phyloP scores from a whole-genome alignment of 148 eudicot genomes.

The Chenopodium album region DNA sequence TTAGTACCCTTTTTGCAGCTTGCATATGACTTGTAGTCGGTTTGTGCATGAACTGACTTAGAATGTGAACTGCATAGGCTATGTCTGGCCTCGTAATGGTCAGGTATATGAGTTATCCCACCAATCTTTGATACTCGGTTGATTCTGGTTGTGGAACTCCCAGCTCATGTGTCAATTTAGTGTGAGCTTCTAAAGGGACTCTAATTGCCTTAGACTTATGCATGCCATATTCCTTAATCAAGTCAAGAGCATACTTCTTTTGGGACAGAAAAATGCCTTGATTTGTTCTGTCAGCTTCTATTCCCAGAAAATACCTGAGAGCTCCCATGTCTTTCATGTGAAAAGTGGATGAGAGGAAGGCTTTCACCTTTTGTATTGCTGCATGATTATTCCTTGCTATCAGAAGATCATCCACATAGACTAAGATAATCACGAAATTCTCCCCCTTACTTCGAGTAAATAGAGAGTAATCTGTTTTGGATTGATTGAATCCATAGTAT shows the following conservation, averaged over 20 bases:
- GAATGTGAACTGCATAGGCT: background rate
- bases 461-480: too few species aligned
- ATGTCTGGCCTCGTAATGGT: background rate
- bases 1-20: too few species aligned
- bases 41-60: background rate
- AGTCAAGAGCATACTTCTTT: background rate
- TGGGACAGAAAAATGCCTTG: background rate
- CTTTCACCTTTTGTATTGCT: background rate
- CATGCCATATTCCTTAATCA: background rate
- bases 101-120: background rate
- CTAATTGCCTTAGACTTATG: too few species aligned
- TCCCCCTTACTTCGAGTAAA: too few species aligned
- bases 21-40: background rate
- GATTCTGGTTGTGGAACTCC: background rate
- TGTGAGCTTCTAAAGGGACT: background rate
- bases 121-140: background rate
- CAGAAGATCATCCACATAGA: background rate
- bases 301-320: background rate
- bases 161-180: background rate
- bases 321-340: background rate
- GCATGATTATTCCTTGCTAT: background rate
- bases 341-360: background rate
- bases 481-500: too few species aligned
- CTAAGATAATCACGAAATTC: background rate
- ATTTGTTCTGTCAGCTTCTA: background rate